Base-by-base conservation (phyloP, 2,329 filamentous ascomycete species). In the Apiospora phragmitis region DNA sequence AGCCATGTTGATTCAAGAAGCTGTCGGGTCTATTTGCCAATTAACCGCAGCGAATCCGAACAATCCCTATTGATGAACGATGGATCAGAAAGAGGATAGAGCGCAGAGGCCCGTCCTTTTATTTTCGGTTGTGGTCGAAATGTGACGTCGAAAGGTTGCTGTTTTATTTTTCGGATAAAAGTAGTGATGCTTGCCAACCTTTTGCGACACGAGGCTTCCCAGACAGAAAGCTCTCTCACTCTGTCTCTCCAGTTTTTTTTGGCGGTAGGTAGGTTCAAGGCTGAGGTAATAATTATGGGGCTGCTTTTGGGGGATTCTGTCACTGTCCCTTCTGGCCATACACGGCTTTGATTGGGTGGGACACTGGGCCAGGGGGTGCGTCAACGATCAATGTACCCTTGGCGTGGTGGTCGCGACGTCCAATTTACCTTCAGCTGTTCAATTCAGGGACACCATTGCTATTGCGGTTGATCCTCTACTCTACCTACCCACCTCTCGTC, bases 1-100 rank as follows among this genome's bases (percentile, higher is more conserved):
- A 24, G 62, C 68, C 70, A 71, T 71, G 38, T 12, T 45, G 47
- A 6, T 14, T n/a, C n/a, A n/a, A n/a, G n/a, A n/a, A n/a, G n/a
- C n/a, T n/a, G n/a, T n/a, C 47, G n/a, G 47, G 9, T 24, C 47
- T 24, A 6, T 6, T 65, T 29, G 59, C n/a, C 14, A 9, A 41
- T 41, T 9, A 41, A 41, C n/a, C n/a, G 9, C 9, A 41, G 8
- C 24, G n/a, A 32, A 42, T 66, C 9, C 24, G 14, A 66, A 21
- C 1, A 41, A 35, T 21, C 6, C 18, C 32, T 14, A 41, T 38
- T 38, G 32, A 18, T 12, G 21, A 21, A 45, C 6, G 38, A 43
- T 38, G 8, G 18, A 59, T n/a, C 21, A 21, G 9, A 24, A 62
- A 62, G 7, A 21, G 32, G 55, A 62, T 62, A 38, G 55, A 62